Base-by-base conservation (phyloP, 345 rosid genomes). In the Lepidium aucheri region DNA sequence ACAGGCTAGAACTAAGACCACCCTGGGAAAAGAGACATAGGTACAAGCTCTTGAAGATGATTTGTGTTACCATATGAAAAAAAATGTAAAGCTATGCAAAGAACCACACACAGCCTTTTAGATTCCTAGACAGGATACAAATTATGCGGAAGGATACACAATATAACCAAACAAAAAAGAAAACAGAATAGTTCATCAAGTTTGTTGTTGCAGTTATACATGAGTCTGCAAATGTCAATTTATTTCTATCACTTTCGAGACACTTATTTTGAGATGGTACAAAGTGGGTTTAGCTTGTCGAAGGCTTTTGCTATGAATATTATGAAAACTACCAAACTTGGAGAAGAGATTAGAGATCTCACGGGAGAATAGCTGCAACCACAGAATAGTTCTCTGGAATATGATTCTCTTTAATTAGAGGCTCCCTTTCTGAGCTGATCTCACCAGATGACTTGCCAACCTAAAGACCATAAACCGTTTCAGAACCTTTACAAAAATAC, bases 281-380 rank as follows among this genome's bases (percentile, higher is more conserved):
- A 17, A 47, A 65, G 30, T 3, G 8, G 7, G n/a, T 12, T 9
- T 9, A 20, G 39, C 28, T 44, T 3, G n/a, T 16, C 2, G 30
- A 3, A 34, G 20, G 10, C 22, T 8, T 30, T 34, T 15, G 39
- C 8, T n/a, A 52, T 51, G n/a, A 52, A 32, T 7, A n/a, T 13
- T 14, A 46, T 3, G 33, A 24, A 16, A 33, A 22, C 8, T 6
- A 42, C 14, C 28, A 65, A 74, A 46, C 7, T 39, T 47, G 69
- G 67, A 75, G 45, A 69, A 35, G 43, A 59, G 39, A 53, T 7
- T 43, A 70, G 59, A 65, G 54, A 60, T 22, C 89, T 83, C 69
- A 91, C 98, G 98, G 98, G 51, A 85, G 76, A 56, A 87, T 42
- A 0, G 95, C 85, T 8, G 95, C 74, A 33, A 50, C 43, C 24